Evolutionary conservation across 2,329 filamentous ascomycete species (phyloP), one percentile per base, ranked within the genome.

Genomic region (Hortaea werneckii): DNA sequence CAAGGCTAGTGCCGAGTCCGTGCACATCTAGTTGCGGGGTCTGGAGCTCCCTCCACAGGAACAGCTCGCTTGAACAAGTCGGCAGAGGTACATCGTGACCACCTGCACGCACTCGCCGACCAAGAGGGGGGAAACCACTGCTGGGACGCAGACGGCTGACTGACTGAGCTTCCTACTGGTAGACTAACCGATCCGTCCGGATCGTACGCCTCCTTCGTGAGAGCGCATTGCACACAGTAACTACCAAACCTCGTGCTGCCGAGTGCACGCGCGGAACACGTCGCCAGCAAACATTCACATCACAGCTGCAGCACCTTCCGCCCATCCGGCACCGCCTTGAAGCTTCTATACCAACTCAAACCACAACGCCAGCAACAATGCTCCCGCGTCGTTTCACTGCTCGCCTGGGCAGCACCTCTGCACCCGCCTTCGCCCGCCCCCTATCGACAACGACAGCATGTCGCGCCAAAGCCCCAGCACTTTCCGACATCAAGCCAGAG

Each of bases 401-500:
- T 40, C 53, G 44, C 39, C 20, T 43, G 43, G 43, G 34, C 44
- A 43, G 26, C 44, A 45, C 32, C 10, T 41, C 43, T 10, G 20
- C 48, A 13, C 35, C 45, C 5, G 34, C 49, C 27, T n/a, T 49
- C 30, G 2, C 37, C 6, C 54, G 54, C 44, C 44, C 51, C 40
- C 51, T 57, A 45, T 46, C 45, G 40, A 20, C 20, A 20, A 49
- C 32, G 41, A 48, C 54, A 38, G 47, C 42, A 40, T 47, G 46
- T 32, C 13, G 20, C 1, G 42, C 45, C 29, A 30, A 40, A 5
- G 38, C 80, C 13, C 92, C 92, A n/a, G 80, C 84, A 34, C 78
- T 98, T 55, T 83, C 85, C 64, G 89, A 98, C 68, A 80, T 98
- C 72, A 83, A 75, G 40, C 78, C 82, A 41, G 74, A 85, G 52